Conservation (phyloP, 768 basidiomycete species). For the Leccinum rimulosum region DNA sequence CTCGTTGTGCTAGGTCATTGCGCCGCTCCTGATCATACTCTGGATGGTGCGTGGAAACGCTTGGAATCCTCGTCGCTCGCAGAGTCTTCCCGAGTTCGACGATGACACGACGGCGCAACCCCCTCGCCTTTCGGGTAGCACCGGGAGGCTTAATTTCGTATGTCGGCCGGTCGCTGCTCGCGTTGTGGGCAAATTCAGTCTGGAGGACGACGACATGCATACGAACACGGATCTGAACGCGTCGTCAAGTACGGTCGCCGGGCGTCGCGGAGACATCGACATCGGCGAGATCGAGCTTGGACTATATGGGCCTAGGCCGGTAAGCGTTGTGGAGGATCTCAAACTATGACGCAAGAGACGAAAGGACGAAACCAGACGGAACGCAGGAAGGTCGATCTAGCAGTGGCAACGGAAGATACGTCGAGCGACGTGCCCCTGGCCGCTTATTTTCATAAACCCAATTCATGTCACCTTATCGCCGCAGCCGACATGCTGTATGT, state of each 20-base stretch:
- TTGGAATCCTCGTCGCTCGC: constrained; percentile 7
- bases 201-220: background rate
- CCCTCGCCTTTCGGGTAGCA: background rate
- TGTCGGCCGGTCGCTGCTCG: constrained; percentile 2
- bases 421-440: background rate
- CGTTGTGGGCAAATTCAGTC: background rate
- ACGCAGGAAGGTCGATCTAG: background rate
- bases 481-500: no score
- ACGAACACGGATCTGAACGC: background rate
- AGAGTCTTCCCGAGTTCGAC: background rate
- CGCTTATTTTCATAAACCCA: background rate
- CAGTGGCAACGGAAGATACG: background rate
- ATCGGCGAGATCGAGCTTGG: constrained; percentile 13
- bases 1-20: constrained; percentile 18
- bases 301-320: constrained; percentile 2
- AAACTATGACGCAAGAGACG: background rate
- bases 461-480: background rate
- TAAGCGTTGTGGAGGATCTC: constrained; percentile 4
- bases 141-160: constrained; percentile 7
- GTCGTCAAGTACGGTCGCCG: constrained; percentile 14
- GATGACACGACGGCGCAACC: background rate
- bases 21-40: constrained; percentile 27
- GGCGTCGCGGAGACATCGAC: background rate
- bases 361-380: background rate
- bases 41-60: constrained; percentile 22